Evolutionary conservation across 2,329 filamentous ascomycete genomes (phyloP), one percentile per base, ranked within the genome.

Genomic region (Ophiostoma sp.): DNA sequence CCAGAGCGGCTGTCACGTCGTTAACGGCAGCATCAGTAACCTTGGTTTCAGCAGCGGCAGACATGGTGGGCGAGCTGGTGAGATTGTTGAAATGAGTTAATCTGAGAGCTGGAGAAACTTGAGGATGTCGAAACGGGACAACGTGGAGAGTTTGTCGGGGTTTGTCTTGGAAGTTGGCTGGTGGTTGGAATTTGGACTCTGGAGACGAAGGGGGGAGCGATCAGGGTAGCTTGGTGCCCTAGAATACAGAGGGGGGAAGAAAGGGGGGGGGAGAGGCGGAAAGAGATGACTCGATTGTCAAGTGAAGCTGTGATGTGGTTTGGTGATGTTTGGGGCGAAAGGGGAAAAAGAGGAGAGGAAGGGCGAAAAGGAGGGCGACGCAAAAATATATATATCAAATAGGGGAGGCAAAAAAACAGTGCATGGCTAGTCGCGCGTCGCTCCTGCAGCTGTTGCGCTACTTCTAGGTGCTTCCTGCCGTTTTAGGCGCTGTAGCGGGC

Each of bases 211-310:
- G 86, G 82, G 82, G 60, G 81, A 80, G 73, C 81, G 81, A 79
- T 80, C 83, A 93, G 90, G 90, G 90, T 93, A 91, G 90, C 90
- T 93, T 86, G 81, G 90, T 92, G 90, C 90, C 90, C 90, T 93
- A 93, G 90, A 88, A 80, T 80, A 76, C 76, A 76, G 69, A 72
- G 69, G 70, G 70, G 72, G 69, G 66, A 68, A 67, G 68, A 68
- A 68, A 68, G 76, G 78, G 76, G 71, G 69, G 71, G 69, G 64
- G 65, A 69, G 41, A 65, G 55, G 66, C 58, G 65, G 58, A 69
- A 64, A 62, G 63, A 63, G 42, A 27, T 70, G 71, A 69, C 70
- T 45, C 64, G 27, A 38, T 65, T 49, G 64, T 49, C 64, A 52
- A 65, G 64, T 69, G 45, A 64, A 71, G 72, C 77, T 78, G 77